These are phyloP conservation scores for Colletotrichum sp. DNA, from an alignment of 2,329 filamentous ascomycete genomes.

Conservation along the genomic window DNA sequence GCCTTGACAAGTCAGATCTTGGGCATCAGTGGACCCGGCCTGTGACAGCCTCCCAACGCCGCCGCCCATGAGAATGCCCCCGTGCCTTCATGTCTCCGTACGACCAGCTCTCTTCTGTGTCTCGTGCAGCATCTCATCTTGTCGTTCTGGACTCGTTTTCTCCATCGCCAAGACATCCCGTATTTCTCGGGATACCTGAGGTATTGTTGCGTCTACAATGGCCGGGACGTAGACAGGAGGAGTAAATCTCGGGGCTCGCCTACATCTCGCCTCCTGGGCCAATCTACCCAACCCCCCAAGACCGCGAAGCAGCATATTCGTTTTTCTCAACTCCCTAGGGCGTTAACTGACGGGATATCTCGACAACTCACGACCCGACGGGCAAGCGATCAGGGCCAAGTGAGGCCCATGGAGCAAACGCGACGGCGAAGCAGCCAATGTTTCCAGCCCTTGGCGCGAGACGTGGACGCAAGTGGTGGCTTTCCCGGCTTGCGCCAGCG, in stretches of 20 bases:
- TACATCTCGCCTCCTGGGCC: neutral
- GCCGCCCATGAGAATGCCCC: neutral
- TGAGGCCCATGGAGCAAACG: neutral
- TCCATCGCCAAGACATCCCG: neutral
- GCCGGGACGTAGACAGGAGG: neutral
- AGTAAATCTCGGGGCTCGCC: neutral
- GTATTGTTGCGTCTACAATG: neutral
- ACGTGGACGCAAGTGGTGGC: neutral
- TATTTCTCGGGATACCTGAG: neutral
- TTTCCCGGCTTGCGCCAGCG: conserved; percentile 5
- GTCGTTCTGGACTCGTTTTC: neutral
- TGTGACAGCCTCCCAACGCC: neutral
- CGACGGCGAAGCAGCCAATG: neutral
- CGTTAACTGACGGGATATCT: neutral
- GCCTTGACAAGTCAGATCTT: neutral
- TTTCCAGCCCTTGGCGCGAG: neutral
- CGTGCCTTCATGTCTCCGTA: neutral
- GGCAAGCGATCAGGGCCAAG: neutral
- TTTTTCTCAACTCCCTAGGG: neutral
- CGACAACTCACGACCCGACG: neutral
- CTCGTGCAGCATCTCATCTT: neutral
- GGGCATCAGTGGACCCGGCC: neutral
- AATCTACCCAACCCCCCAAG: neutral
- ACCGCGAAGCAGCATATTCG: neutral
- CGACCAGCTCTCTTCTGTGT: neutral